phyloP scores from a whole-genome alignment of 1,284 basidiomycete genomes.

The Amylostereum areolatum region DNA sequence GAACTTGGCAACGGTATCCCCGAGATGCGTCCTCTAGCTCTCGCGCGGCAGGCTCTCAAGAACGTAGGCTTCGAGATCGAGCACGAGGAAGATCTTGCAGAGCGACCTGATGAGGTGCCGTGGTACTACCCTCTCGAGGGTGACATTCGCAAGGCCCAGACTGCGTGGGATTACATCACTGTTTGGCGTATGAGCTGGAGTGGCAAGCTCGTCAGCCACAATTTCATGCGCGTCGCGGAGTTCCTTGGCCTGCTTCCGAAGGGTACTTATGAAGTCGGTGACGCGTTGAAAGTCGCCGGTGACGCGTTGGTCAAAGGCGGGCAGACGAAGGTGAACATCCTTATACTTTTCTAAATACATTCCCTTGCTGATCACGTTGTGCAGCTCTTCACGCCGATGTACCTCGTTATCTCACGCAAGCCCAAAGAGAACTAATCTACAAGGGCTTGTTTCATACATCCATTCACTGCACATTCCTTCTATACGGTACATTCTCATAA shows the following conservation, averaged over 20 bases:
- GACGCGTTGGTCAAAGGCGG: conserved; percentile 83
- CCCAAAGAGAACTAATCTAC: conserved; percentile 27
- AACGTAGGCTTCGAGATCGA: conserved; percentile 87
- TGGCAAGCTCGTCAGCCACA: conserved; percentile 85
- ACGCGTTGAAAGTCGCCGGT: conserved; percentile 81
- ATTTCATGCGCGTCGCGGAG: conserved; percentile 76
- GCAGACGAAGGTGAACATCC: conserved; percentile 65
- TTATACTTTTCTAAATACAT: background rate
- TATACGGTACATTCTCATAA: no score
- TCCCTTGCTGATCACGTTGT: conserved; percentile 8
- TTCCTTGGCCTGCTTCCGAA: conserved; percentile 80
- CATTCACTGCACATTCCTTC: no score
- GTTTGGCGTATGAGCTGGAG: conserved; percentile 88
- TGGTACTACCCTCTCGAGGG: conserved; percentile 99
- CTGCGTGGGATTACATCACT: conserved; percentile 85
- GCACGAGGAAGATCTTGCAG: conserved; percentile 93
- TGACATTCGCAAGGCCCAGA: conserved; percentile 89
- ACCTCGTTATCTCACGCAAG: conserved; percentile 64
- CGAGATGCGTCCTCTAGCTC: conserved; percentile 83
- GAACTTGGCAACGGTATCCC: conserved; percentile 96
- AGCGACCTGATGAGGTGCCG: conserved; percentile 72
- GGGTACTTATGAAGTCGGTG: conserved; percentile 90
- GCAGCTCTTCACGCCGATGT: conserved; percentile 82
- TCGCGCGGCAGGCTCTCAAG: conserved; percentile 75
- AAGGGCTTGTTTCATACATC: no score